These are phyloP conservation scores for Pulicaria dysenterica DNA, from an alignment of 129 eudicot species.

Conservation along the genomic window DNA sequence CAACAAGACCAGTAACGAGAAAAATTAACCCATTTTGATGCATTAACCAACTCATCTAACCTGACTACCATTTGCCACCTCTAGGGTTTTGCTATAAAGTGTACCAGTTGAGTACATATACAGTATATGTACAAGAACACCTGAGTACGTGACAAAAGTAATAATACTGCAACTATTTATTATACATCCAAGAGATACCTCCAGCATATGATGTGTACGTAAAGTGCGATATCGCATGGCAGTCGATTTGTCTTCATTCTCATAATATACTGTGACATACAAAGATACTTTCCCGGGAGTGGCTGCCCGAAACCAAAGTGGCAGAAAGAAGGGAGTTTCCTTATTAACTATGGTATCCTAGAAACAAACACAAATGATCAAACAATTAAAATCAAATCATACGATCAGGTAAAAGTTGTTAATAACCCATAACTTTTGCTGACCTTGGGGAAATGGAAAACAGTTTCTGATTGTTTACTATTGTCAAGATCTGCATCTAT, in stretches of 20 bases:
- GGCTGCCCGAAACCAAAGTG: constrained; percentile 95
- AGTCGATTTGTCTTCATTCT: constrained; percentile 65
- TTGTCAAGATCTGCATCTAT: constrained; percentile 30
- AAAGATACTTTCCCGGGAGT: constrained; percentile 71
- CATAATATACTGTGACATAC: constrained; percentile 69
- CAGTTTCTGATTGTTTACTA: constrained; percentile 38
- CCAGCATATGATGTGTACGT: constrained; percentile 72
- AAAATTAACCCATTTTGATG: no score
- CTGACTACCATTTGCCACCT: background rate
- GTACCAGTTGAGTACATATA: background rate
- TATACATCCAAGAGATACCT: constrained; percentile 47
- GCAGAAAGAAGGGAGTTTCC: constrained; percentile 64
- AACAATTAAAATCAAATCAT: background rate
- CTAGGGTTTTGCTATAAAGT: background rate
- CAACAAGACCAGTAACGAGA: background rate
- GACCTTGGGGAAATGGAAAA: constrained; percentile 82
- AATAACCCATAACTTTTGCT: constrained; percentile 22
- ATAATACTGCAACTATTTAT: no score
- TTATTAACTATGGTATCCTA: constrained; percentile 56
- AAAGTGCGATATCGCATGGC: constrained; percentile 76
- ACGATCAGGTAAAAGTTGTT: background rate
- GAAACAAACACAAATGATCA: constrained; percentile 18
- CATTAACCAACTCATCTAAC: background rate
- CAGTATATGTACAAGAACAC: no score
- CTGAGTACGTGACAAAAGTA: no score